phyloP scores from a whole-genome alignment of 306 rosid genomes.

The Pachyrhizus erosus region DNA sequence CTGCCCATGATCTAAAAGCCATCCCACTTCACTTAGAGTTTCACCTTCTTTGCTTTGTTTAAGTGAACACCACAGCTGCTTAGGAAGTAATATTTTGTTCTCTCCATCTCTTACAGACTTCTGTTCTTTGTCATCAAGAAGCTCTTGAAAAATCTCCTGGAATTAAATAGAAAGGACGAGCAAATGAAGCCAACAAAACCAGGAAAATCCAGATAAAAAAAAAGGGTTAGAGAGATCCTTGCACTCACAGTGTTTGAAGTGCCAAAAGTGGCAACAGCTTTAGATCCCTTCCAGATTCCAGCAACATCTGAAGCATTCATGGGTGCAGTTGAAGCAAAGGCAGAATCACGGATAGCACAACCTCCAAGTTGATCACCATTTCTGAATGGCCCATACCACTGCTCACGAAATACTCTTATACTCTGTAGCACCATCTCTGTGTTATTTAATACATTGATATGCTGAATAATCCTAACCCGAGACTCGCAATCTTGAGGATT shows the following conservation, averaged over 20 bases:
- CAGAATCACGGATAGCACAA: conserved; percentile 86
- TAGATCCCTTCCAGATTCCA: conserved; percentile 80
- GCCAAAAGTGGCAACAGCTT: conserved; percentile 55
- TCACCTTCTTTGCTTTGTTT: conserved; percentile 62
- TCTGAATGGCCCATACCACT: conserved; percentile 99
- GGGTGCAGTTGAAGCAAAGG: conserved; percentile 81
- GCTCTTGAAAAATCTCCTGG: conserved; percentile 62
- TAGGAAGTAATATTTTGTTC: conserved; percentile 74
- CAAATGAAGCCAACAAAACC: conserved; percentile 26
- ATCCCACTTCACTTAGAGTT: conserved; percentile 78
- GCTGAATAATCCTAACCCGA: conserved; percentile 84
- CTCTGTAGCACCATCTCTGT: conserved; percentile 56
- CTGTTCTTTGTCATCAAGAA: conserved; percentile 44
- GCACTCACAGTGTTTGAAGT: conserved; percentile 61
- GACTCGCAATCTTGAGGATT: conserved; percentile 83
- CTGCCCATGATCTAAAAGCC: conserved; percentile 75
- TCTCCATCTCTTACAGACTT: conserved; percentile 66
- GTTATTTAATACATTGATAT: conserved; percentile 46
- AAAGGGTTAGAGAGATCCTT: conserved; percentile 29
- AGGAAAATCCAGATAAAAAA: neutral
- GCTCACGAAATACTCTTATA: conserved; percentile 77
- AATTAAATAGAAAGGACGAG: conserved; percentile 27
- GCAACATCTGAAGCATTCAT: conserved; percentile 66
- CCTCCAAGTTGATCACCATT: conserved; percentile 98
- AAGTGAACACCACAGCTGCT: conserved; percentile 88